Percentiles rank a stretch among this genome's conserved stretches.
Evolutionary conservation across 1,284 basidiomycete genomes (phyloP).

Genomic region (Rhizoctonia solani): DNA sequence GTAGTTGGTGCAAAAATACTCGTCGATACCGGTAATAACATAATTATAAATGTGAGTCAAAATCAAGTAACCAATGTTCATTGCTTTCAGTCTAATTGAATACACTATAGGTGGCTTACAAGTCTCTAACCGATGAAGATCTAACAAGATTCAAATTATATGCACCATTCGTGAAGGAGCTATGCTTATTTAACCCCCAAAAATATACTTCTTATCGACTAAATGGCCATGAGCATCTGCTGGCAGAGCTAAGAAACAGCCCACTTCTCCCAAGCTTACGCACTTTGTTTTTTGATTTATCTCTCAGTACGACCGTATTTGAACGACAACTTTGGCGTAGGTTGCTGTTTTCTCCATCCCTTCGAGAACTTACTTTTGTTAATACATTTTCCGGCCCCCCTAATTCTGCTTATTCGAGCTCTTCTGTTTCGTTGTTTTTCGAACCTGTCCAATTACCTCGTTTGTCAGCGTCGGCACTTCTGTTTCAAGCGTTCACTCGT

Average conservation of each 20-base stretch:
- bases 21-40: too few relatives aligned
- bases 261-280: slow-evolving; percentile 2
- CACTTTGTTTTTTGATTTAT: not conserved
- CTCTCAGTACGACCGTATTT: not conserved
- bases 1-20: not conserved
- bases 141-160: not conserved
- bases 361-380: not conserved
- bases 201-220: not conserved
- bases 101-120: not conserved
- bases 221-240: not conserved
- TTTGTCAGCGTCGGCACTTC: too few relatives aligned
- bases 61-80: not conserved
- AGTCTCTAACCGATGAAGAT: not conserved
- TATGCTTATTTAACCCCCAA: not conserved
- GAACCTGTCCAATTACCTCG: too few relatives aligned
- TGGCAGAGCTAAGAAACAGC: not conserved
- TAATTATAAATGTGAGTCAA: too few relatives aligned
- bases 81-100: not conserved
- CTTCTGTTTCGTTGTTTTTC: too few relatives aligned
- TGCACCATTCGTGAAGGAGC: not conserved
- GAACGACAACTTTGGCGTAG: not conserved
- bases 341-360: not conserved
- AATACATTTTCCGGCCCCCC: too few relatives aligned
- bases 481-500: too few relatives aligned
- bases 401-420: too few relatives aligned